Evolutionary conservation across 2,329 filamentous ascomycete genomes (phyloP).

Genomic region (Talaromyces islandicus): DNA sequence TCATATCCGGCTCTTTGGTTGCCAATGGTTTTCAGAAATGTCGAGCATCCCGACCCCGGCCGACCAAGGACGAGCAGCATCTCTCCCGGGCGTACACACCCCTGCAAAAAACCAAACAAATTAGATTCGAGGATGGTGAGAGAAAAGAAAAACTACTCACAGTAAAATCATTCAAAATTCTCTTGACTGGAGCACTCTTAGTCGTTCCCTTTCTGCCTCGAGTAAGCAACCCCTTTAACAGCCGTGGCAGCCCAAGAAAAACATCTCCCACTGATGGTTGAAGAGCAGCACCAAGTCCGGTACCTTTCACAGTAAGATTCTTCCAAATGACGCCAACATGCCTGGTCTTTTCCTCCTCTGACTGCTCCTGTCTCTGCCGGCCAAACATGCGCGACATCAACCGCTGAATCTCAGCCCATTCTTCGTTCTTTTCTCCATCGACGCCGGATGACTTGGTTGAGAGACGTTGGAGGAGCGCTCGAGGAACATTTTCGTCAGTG

Average conservation of each 20-base stretch:
- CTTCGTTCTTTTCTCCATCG: conserved; percentile 14
- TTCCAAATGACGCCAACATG: conserved; percentile 67
- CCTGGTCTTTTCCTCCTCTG: conserved; percentile 63
- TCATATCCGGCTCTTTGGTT: conserved; percentile 60
- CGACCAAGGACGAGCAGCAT: conserved; percentile 32
- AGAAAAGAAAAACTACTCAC: conserved; percentile 14
- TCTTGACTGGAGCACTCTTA: conserved; percentile 50
- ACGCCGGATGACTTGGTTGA: not conserved
- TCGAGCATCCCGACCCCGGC: conserved; percentile 55
- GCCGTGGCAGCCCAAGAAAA: conserved; percentile 45
- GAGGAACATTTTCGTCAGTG: not conserved
- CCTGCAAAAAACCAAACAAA: conserved; percentile 20
- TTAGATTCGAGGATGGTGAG: not conserved
- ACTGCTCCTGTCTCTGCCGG: conserved; percentile 55
- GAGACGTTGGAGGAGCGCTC: not conserved
- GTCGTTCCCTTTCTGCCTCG: conserved; percentile 22
- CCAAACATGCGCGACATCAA: conserved; percentile 69
- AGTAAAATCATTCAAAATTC: conserved; percentile 60
- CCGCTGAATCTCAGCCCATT: conserved; percentile 26
- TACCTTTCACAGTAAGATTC: conserved; percentile 63
- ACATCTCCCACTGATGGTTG: conserved; percentile 53
- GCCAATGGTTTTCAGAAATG: conserved; percentile 74
- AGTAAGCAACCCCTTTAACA: conserved; percentile 40
- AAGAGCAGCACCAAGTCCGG: conserved; percentile 59
- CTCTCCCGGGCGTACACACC: conserved; percentile 36